These are phyloP conservation scores for Ministeria vibrans DNA, from an alignment of 78 protist genomes.

Conservation along the genomic window DNA sequence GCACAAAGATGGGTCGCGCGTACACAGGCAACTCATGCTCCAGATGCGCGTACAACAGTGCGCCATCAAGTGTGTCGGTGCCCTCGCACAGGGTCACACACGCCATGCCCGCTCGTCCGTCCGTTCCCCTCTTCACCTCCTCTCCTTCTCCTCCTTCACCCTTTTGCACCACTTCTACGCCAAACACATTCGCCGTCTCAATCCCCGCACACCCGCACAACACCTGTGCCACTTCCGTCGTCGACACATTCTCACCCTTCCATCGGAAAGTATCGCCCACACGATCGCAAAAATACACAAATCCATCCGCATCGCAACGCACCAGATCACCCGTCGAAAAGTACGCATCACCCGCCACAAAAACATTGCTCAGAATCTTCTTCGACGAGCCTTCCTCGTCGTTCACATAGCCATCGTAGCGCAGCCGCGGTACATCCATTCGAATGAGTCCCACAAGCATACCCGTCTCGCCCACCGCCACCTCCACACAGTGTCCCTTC, in stretches of 20 bases:
- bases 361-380: slow-evolving; percentile 15
- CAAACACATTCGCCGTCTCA: neutral
- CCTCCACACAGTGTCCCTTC: no score
- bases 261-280: slow-evolving; percentile 57
- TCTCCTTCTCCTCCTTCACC: no score
- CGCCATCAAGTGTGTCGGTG: slow-evolving; percentile 1
- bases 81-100: neutral
- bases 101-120: slow-evolving; percentile 22
- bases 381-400: neutral
- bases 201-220: neutral
- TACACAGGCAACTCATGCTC: neutral
- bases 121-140: no score
- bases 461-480: no score
- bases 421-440: no score
- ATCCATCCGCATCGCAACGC: slow-evolving; percentile 20
- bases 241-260: slow-evolving; percentile 64
- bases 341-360: slow-evolving; percentile 20
- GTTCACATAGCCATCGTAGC: neutral
- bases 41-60: neutral
- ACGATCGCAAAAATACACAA: slow-evolving; percentile 37
- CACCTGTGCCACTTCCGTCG: slow-evolving; percentile 39
- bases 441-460: no score
- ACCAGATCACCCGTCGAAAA: slow-evolving; percentile 45
- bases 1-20: slow-evolving; percentile 11
- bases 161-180: neutral